A percentile compares a stretch with the other conserved stretches of the same genome.
phyloP scores from a whole-genome alignment of 768 basidiomycete genomes.

The Mycena venus region DNA sequence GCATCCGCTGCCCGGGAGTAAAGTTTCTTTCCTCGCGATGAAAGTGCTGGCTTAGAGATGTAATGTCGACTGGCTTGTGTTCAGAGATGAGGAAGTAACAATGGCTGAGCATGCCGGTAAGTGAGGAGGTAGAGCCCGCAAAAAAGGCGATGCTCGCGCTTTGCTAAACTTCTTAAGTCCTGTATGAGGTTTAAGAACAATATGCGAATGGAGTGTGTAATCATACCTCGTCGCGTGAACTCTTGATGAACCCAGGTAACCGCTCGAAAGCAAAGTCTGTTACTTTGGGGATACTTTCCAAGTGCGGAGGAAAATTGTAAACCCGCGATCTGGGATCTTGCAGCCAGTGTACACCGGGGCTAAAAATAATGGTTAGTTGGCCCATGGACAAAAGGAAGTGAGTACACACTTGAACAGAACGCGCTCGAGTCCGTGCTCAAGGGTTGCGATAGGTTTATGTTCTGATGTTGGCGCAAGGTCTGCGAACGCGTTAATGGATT shows the following conservation, averaged over 20 bases:
- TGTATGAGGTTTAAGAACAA: constrained; percentile 42
- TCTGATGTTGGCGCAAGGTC: constrained; percentile 59
- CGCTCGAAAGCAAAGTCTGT: constrained; percentile 90
- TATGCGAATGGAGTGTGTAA: not conserved
- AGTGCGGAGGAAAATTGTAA: constrained; percentile 84
- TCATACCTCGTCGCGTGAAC: constrained; percentile 79
- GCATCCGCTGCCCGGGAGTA: constrained; percentile 84
- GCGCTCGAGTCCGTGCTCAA: constrained; percentile 77
- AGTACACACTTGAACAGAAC: constrained; percentile 81
- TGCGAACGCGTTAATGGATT: constrained; percentile 34
- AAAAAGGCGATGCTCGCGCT: constrained; percentile 70
- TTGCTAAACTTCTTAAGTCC: constrained; percentile 77
- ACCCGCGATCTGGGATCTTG: constrained; percentile 88
- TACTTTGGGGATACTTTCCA: constrained; percentile 82
- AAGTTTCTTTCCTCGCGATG: constrained; percentile 69
- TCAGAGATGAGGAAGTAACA: constrained; percentile 90
- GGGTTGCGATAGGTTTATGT: constrained; percentile 69
- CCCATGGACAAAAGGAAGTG: not conserved
- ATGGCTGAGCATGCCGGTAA: constrained; percentile 87
- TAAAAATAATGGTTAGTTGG: constrained; percentile 44
- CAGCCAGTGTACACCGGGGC: constrained; percentile 91
- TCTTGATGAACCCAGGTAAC: constrained; percentile 78
- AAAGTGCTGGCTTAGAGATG: constrained; percentile 73
- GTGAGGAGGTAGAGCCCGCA: constrained; percentile 90
- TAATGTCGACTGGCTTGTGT: constrained; percentile 74